Evolutionary conservation across 2,329 filamentous ascomycete species (phyloP), one percentile per base, ranked within the genome.

Genomic region (Blastomyces parvus): DNA sequence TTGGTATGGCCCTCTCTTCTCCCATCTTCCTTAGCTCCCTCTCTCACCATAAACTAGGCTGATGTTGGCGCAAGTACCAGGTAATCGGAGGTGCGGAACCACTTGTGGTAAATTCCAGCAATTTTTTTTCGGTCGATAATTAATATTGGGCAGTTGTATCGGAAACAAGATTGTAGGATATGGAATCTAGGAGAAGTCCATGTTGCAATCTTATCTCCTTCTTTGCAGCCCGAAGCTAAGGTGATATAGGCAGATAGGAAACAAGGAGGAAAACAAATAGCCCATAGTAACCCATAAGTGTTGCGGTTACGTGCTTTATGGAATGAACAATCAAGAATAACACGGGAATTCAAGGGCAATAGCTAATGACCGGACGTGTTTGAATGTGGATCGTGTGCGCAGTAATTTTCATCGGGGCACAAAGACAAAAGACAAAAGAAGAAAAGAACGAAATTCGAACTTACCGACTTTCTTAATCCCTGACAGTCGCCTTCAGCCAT

Each of bases 401-500:
- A 22, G n/a, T 25, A 48, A 48, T 48, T 48, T 38, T 38, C 46
- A 48, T 13, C n/a, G 46, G 11, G 8, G 50, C 11, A n/a, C n/a
- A n/a, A n/a, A n/a, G 27, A 53, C 11, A 33, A 53, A 53, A 1
- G n/a, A 53, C 14, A 17, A 53, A 33, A 42, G 38, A 62, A 46
- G 42, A 61, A 56, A 25, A 64, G 36, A n/a, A 60, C 60, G 7
- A 52, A 53, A 40, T 46, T 57, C 52, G n/a, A 40, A 66, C 71
- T 70, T 70, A 79, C 75, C 73, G 71, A 70, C 70, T 73, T 70
- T 68, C 74, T 70, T 58, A 79, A 66, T 13, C 73, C 74, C 30
- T 64, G 67, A 66, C 90, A 92, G 74, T 97, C 89, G 1, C 77
- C 74, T 65, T 86, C 81, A 0, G 82, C 76, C 55, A 97, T 77